These are phyloP conservation scores for Ceratorhiza oryzae-sativae DNA, from an alignment of 1,284 basidiomycete genomes.

Conservation along the genomic window DNA sequence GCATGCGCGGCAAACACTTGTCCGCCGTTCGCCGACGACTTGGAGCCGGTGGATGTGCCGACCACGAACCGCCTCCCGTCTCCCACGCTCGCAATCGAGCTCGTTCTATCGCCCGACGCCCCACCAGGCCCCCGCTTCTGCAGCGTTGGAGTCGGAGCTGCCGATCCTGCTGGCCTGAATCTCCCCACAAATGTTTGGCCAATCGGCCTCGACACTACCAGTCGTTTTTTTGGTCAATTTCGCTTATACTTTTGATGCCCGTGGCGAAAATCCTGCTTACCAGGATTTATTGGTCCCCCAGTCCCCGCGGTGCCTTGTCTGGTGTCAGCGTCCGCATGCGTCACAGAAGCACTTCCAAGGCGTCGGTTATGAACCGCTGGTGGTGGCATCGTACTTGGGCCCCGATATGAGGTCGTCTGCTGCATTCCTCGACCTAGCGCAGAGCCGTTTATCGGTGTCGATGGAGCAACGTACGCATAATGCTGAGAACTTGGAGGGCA, in stretches of 20 bases:
- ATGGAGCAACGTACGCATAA: constrained; percentile 16
- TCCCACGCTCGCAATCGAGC: constrained; percentile 10
- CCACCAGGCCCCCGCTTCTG: background rate
- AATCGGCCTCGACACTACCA: background rate
- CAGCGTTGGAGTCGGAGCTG: background rate
- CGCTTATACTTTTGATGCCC: background rate
- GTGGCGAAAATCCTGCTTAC: constrained; percentile 4
- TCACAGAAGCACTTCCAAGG: background rate
- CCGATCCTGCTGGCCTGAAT: background rate
- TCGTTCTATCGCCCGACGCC: background rate
- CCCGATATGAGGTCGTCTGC: background rate
- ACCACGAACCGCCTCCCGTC: constrained; percentile 28
- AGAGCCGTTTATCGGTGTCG: constrained; percentile 7
- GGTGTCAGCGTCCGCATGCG: background rate
- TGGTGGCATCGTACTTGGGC: constrained; percentile 21
- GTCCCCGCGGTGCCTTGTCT: background rate
- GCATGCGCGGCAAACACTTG: constrained; percentile 2
- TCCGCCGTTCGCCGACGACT: background rate
- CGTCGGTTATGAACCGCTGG: background rate
- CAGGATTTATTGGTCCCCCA: background rate
- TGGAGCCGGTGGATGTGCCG: constrained; percentile 13
- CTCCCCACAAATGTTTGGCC: background rate
- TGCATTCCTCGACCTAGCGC: background rate
- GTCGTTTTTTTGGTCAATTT: background rate
- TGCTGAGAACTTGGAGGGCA: constrained; percentile 2